Conservation (phyloP, 1,284 basidiomycete genomes). For the Jaminaea rosea region DNA sequence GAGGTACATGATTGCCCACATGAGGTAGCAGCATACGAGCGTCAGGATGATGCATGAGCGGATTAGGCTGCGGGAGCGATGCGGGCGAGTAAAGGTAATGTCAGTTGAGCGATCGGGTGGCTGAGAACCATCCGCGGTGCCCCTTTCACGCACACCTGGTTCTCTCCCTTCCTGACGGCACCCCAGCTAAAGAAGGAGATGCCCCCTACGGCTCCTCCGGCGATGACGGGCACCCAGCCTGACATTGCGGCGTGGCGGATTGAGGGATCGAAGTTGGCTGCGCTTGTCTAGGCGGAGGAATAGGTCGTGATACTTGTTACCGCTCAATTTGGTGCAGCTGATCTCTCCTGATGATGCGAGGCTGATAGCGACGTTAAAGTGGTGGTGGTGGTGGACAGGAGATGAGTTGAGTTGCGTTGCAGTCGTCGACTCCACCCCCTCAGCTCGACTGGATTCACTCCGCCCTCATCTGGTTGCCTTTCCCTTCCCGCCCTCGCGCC, state of each 20-base stretch:
- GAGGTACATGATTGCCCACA: slow-evolving; percentile 47
- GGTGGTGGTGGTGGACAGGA: too few relatives aligned
- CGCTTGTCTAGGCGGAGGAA: too few relatives aligned
- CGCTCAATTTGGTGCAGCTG: too few relatives aligned
- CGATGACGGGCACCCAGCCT: slow-evolving; percentile 43
- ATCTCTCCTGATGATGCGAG: too few relatives aligned
- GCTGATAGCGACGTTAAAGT: too few relatives aligned
- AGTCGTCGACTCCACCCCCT: too few relatives aligned
- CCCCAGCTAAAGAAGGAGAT: slow-evolving; percentile 31
- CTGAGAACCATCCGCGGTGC: neutral
- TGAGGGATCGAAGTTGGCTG: too few relatives aligned
- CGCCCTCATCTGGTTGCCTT: too few relatives aligned
- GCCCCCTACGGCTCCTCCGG: slow-evolving; percentile 26
- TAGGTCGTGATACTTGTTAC: too few relatives aligned
- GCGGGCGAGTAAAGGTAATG: neutral
- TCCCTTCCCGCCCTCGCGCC: too few relatives aligned
- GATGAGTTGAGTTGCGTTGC: too few relatives aligned
- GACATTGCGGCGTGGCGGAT: slow-evolving; percentile 39
- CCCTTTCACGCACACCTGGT: slow-evolving; percentile 37
- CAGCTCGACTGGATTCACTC: too few relatives aligned
- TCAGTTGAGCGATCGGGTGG: neutral
- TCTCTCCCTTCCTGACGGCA: slow-evolving; percentile 42
- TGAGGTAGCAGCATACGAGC: slow-evolving; percentile 44
- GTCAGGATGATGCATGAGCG: slow-evolving; percentile 36
- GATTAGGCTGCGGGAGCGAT: slow-evolving; percentile 23